Conservation (phyloP, 1,284 basidiomycete genomes). For the Tilletia setariae region DNA sequence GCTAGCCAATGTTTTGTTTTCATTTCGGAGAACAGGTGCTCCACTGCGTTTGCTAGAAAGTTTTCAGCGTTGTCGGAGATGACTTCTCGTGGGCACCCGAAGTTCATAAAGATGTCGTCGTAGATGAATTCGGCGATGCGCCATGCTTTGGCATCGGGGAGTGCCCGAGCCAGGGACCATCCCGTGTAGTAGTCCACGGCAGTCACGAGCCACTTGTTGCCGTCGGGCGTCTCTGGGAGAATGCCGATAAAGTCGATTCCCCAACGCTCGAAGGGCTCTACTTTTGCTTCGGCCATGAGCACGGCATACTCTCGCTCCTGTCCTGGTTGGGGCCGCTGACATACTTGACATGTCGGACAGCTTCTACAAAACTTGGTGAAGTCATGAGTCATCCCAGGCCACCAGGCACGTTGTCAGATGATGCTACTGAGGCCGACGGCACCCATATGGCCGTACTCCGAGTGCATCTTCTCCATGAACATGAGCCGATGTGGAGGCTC, state of each 20-base stretch:
- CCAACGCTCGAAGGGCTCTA: slow-evolving; percentile 19
- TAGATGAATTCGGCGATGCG: slow-evolving; percentile 18
- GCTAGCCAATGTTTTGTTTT: not conserved
- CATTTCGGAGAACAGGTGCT: not conserved
- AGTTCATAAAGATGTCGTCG: slow-evolving; percentile 8
- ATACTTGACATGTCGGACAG: slow-evolving; percentile 10
- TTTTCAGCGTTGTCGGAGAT: slow-evolving; percentile 16
- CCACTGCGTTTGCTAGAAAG: slow-evolving; percentile 2
- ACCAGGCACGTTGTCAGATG: slow-evolving; percentile 11
- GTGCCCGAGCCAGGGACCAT: slow-evolving; percentile 13
- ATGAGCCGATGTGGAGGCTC: not conserved
- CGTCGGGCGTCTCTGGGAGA: not conserved
- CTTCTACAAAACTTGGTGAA: not conserved
- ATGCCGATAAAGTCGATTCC: slow-evolving; percentile 15
- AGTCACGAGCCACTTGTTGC: slow-evolving; percentile 15
- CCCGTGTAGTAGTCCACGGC: slow-evolving; percentile 16
- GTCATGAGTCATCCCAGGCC: slow-evolving; percentile 13
- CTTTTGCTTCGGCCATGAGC: not conserved
- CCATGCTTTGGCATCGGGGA: slow-evolving; percentile 9
- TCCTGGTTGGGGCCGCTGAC: not conserved
- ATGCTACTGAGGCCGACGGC: not conserved
- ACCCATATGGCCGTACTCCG: slow-evolving; percentile 6
- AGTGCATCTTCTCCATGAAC: slow-evolving; percentile 13
- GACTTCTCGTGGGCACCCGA: slow-evolving; percentile 13
- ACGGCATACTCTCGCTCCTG: slow-evolving; percentile 15